phyloP scores from a whole-genome alignment of 176 grass and related monocot genomes.

The Pontederia paniculata region DNA sequence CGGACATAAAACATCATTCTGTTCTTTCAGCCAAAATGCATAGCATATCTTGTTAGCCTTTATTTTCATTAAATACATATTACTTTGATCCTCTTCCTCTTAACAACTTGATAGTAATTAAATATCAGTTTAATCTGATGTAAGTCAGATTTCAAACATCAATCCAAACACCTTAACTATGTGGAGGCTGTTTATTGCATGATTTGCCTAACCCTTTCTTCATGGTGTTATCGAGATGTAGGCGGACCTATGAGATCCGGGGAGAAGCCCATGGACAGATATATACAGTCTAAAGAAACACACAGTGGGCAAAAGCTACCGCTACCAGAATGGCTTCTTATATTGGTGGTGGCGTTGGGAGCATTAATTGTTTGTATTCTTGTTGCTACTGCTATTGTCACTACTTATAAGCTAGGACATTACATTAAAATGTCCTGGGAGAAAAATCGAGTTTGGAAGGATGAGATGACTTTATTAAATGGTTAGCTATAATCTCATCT shows the following conservation, averaged over 20 bases:
- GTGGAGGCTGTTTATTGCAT: no score
- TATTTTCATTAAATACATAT: no score
- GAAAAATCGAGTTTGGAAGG: slow-evolving; percentile 48
- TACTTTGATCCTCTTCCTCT: no score
- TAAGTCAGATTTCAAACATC: no score
- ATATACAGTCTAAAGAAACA: slow-evolving; percentile 22
- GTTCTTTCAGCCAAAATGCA: no score
- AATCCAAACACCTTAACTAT: no score
- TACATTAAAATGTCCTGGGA: slow-evolving; percentile 57
- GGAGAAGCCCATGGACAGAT: slow-evolving; percentile 20
- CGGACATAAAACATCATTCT: no score
- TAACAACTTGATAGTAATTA: no score
- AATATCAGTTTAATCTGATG: no score
- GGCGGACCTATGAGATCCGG: slow-evolving; percentile 42
- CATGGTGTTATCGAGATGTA: slow-evolving; percentile 16
- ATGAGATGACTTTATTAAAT: slow-evolving; percentile 53
- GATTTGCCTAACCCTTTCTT: no score
- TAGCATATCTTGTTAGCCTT: no score
- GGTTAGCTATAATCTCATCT: slow-evolving; percentile 30
- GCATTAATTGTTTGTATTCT: slow-evolving; percentile 60
- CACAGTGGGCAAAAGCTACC: slow-evolving; percentile 34
- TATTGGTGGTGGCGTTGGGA: slow-evolving; percentile 77
- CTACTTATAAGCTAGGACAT: slow-evolving; percentile 55
- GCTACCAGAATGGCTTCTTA: slow-evolving; percentile 83
- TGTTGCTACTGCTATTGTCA: slow-evolving; percentile 50